Evolutionary conservation across 1,284 basidiomycete species (phyloP).

Genomic region (Trichosporon sp.): DNA sequence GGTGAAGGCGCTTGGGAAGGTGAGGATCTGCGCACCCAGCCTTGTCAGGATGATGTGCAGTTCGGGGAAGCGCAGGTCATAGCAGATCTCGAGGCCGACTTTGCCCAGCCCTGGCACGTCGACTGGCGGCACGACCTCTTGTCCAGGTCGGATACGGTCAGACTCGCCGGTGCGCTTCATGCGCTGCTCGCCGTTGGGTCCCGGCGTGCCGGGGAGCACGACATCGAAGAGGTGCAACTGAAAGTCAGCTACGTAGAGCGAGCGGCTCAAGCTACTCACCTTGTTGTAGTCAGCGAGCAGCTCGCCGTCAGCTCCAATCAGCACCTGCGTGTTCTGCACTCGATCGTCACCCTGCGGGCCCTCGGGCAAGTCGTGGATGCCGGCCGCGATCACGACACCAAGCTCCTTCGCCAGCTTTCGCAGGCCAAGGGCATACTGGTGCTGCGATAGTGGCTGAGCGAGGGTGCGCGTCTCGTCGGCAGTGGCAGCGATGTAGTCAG

Average conservation of each 20-base stretch:
- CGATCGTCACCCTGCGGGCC: conserved; percentile 43
- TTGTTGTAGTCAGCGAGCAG: conserved; percentile 57
- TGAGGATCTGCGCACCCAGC: conserved; percentile 58
- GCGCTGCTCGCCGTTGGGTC: conserved; percentile 32
- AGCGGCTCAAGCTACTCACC: conserved; percentile 32
- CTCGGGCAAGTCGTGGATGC: conserved; percentile 59
- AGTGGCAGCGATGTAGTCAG: conserved; percentile 60
- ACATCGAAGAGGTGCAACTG: conserved; percentile 62
- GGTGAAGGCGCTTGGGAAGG: conserved; percentile 61
- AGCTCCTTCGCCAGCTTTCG: conserved; percentile 54
- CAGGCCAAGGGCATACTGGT: conserved; percentile 49
- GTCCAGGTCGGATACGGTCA: conserved; percentile 53
- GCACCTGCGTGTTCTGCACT: conserved; percentile 60
- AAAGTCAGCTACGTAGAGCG: not conserved
- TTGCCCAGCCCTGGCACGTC: conserved; percentile 55
- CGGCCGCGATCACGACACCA: conserved; percentile 56
- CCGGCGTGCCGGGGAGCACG: conserved; percentile 43
- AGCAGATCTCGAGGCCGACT: conserved; percentile 61
- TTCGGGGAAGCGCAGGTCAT: conserved; percentile 62
- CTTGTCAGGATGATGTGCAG: conserved; percentile 56
- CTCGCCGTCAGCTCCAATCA: conserved; percentile 56
- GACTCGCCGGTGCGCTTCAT: conserved; percentile 42
- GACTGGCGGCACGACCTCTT: conserved; percentile 43
- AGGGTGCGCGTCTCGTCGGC: conserved; percentile 44
- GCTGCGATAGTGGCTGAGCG: conserved; percentile 42